Conservation (phyloP, 139 green algal genomes). For the Chlorella ohadii region DNA sequence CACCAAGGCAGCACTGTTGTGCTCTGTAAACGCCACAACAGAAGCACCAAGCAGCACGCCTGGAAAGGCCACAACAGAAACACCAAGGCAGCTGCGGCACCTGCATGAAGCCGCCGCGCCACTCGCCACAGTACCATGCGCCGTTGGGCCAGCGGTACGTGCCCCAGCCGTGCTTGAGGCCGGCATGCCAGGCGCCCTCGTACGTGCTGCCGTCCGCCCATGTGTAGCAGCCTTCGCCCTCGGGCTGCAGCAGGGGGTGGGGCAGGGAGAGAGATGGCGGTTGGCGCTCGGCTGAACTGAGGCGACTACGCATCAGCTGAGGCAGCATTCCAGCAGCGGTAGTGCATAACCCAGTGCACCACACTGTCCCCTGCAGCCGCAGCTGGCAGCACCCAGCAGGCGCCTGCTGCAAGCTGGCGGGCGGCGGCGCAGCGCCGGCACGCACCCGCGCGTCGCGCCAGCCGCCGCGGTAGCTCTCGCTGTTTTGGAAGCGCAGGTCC, state of each 20-base stretch:
- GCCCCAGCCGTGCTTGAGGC: conserved; percentile 76
- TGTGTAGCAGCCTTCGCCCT: conserved; percentile 79
- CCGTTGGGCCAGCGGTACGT: conserved; percentile 78
- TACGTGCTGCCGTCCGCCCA: conserved; percentile 79
- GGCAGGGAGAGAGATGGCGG: neutral
- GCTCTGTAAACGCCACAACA: neutral
- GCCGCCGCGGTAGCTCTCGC: conserved; percentile 58
- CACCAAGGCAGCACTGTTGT: no score
- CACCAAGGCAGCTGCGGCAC: neutral
- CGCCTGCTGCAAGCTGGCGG: neutral
- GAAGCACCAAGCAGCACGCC: neutral
- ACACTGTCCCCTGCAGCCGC: neutral
- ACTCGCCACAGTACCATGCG: conserved; percentile 80
- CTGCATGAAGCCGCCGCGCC: conserved; percentile 75
- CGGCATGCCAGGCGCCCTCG: conserved; percentile 76
- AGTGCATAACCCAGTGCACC: neutral
- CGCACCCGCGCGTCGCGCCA: conserved; percentile 40
- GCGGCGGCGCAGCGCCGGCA: neutral
- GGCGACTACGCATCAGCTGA: no score
- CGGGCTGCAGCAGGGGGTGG: conserved; percentile 53
- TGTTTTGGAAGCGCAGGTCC: conserved; percentile 49
- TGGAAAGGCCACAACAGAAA: no score
- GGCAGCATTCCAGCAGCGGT: no score
- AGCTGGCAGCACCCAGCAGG: neutral
- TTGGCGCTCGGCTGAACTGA: neutral